A percentile compares a stretch with the other conserved stretches of the same genome.
Evolutionary conservation across 805 yeast species (phyloP).

Genomic region (Dipodascus geniculatus): DNA sequence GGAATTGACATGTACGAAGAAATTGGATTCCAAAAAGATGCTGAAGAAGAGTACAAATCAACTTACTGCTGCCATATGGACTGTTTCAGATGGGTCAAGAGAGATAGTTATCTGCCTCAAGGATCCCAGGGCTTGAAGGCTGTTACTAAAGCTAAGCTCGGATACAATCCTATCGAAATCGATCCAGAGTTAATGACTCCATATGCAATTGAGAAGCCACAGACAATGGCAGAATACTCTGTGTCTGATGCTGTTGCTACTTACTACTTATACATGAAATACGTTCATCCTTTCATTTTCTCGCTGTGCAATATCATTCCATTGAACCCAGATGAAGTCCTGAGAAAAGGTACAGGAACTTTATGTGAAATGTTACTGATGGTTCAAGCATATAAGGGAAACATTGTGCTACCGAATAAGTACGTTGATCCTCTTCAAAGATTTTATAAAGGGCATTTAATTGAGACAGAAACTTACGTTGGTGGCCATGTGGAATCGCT

Average conservation of each 20-base stretch:
- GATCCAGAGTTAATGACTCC: constrained; percentile 99
- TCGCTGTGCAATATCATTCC: constrained; percentile 95
- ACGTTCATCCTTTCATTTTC: constrained; percentile 93
- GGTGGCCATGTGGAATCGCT: constrained; percentile 98
- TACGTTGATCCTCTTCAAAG: constrained; percentile 90
- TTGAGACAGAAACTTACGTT: constrained; percentile 93
- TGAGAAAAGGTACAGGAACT: constrained; percentile 97
- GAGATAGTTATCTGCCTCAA: constrained; percentile 95
- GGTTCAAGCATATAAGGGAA: constrained; percentile 80
- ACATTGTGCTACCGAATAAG: constrained; percentile 81
- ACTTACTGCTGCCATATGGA: constrained; percentile 94
- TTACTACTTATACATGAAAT: constrained; percentile 87
- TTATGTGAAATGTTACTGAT: constrained; percentile 93
- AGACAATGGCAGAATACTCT: constrained; percentile 84
- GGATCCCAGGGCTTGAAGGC: constrained; percentile 98
- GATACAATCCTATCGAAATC: constrained; percentile 90
- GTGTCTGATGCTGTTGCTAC: constrained; percentile 99
- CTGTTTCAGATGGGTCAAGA: constrained; percentile 93
- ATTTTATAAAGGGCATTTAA: constrained; percentile 85
- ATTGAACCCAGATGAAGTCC: constrained; percentile 87
- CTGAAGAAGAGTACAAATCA: constrained; percentile 86
- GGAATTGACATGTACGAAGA: constrained; percentile 83
- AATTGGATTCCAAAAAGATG: constrained; percentile 85
- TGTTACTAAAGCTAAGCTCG: constrained; percentile 89
- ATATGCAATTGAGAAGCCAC: constrained; percentile 90